Base-by-base conservation (phyloP, 768 basidiomycete species). In the Tricholoma furcatifolium region DNA sequence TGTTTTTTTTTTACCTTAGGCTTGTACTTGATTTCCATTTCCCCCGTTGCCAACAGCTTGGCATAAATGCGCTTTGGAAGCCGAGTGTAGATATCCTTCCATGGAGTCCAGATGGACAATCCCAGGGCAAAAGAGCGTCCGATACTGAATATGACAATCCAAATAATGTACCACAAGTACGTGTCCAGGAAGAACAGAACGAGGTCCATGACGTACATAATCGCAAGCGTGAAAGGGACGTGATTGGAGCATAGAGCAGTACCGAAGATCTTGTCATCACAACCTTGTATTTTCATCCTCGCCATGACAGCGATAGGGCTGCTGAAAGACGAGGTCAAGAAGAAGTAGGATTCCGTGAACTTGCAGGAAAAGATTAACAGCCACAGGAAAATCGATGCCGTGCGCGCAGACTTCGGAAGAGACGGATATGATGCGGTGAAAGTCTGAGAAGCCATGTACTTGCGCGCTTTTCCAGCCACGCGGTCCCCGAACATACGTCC, bases 21-120 rank as follows among this genome's bases (percentile, higher is more conserved):
- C 72, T 98, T 98, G 77, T 98, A 99, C 72, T 98, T 98, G 70
- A 97, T 85, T 67, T 99, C 97, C 97, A 98, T 98, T 65, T 98
- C 96, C 2, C 80, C 84, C 0, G 96, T 98, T 17, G 97, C 93
- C 50, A 99, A 75, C 27, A 99, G 72, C 75, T 99, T 99, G 59
- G 96, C 94, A 68, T 97, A 99, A 56, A 99, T 98, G 41, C 97
- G 82, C 78, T 98, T 99, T 7, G 97, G 97, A 63, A 99, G 76
- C 48, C 97, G 81, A 14, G 93, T 93, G 68, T 87, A 99, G 52
- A 98, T 93, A 63, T 98, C 96, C 71, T 89, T 89, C 97, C 97
- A 99, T 0, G 97, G 97, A 0, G 97, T 98, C 97, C 97, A 99
- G 58, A 99, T 97, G 20, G 92, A 95, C 57, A 99, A 77, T 10